Conservation (phyloP, 495 filamentous ascomycete species). For the Penicillium silybi region DNA sequence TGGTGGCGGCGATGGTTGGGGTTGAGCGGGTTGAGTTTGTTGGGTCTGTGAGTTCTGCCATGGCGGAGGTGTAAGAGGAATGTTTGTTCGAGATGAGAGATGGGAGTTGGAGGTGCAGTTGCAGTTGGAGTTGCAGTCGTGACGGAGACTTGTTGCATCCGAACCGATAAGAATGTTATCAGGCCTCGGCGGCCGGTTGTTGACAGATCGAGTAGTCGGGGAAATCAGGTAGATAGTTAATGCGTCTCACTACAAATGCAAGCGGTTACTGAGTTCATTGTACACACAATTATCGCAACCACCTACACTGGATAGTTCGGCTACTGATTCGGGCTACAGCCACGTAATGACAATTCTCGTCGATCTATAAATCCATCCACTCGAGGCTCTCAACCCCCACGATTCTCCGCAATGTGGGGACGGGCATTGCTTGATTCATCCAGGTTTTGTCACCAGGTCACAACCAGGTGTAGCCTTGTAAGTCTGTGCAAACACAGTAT, state of each 20-base stretch:
- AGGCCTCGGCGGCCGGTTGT: background rate
- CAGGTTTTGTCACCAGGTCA: background rate
- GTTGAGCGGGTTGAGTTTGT: slow-evolving; percentile 28
- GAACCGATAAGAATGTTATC: slow-evolving; percentile 2
- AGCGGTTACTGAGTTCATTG: too few relatives aligned
- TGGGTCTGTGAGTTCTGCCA: slow-evolving; percentile 16
- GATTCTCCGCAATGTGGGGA: slow-evolving; percentile 15
- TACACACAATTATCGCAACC: too few relatives aligned
- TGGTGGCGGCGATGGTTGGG: slow-evolving; percentile 26
- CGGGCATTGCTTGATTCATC: background rate
- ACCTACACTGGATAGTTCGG: background rate
- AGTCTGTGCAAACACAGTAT: background rate
- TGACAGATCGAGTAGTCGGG: too few relatives aligned
- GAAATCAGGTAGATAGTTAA: too few relatives aligned
- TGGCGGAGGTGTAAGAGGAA: slow-evolving; percentile 3
- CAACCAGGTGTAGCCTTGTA: too few relatives aligned
- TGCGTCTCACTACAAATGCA: too few relatives aligned
- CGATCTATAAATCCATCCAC: slow-evolving; percentile 15
- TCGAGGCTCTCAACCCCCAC: background rate
- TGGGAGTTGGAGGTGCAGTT: background rate
- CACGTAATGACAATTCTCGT: background rate
- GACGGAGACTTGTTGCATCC: slow-evolving; percentile 5
- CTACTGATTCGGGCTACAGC: background rate
- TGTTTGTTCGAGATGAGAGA: background rate
- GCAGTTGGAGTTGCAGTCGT: too few relatives aligned